Base-by-base conservation (phyloP, 2,329 filamentous ascomycete species). In the Fusarium pseudoanthophilum region DNA sequence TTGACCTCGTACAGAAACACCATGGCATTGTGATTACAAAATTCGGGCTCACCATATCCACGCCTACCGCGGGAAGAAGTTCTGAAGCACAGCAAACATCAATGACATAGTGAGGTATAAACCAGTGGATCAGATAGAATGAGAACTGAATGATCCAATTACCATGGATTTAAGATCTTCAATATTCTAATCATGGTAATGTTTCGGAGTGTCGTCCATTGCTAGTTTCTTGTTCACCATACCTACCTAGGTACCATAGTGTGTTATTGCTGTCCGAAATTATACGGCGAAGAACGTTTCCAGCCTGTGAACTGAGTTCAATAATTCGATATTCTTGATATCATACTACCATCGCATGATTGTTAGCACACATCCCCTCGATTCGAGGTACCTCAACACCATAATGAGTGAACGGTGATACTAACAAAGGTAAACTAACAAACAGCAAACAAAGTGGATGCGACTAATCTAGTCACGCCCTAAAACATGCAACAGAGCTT, bases 321-420 rank as follows among this genome's bases (percentile, higher is more conserved):
- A 18, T 11, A n/a, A 40, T 18, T 16, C n/a, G 24, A 30, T 20
- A 2, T 14, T 28, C 1, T 26, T 8, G 15, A 40, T 55, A 20
- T 20, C 2, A 9, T 7, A n/a, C 20, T 21, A n/a, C 8, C 20
- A 36, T 34, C 34, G 18, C 15, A 28, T 30, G 13, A 36, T 8
- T 6, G 24, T 20, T 6, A 18, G 24, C 5, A 36, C n/a, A 34
- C 24, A 32, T 43, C 8, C n/a, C 4, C 8, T 20, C 24, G 18
- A 34, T 34, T 24, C 8, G 42, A 43, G n/a, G 36, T 51, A 43
- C 36, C 49, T 66, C 57, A 62, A 66, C 63, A 62, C 42, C 49
- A 66, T 5, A 39, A 32, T 15, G 20, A 56, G 37, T 24, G 4
- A 28, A 30, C 18, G 36, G 63, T 9, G 28, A 66, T 48, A 30